Base-by-base conservation (phyloP, 257 asterid species). In the Solanum clarkiae region DNA sequence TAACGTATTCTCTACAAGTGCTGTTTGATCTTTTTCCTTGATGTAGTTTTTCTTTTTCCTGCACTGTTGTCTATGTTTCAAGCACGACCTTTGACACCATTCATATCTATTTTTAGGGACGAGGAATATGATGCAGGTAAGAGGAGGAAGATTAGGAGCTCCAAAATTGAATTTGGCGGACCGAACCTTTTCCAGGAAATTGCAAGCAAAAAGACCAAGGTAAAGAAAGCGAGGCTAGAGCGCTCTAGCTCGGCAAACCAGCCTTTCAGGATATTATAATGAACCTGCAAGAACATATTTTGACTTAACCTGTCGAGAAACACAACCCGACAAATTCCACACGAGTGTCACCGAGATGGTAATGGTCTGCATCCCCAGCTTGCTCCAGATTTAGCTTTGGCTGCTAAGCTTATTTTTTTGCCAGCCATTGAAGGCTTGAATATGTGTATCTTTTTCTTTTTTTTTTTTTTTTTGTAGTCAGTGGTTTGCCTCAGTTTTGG, bases 121-220 rank as follows among this genome's bases (percentile, higher is more conserved):
- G 99, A 97, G 91, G 98, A 93, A 84, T 97, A 97, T 45, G 99
- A 97, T 88, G 83, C 89, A n/a, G 99, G 99, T 66, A 97, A 95
- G 92, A 92, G 93, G 89, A 97, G 94, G 94, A 97, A 95, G 93
- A n/a, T 95, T 26, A 91, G 93, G 91, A 54, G 22, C 79, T 71
- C 93, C 83, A 86, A 86, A 55, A 51, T 88, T 14, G 80, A 56
- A 87, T 95, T 90, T 36, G 94, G 85, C 53, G 97, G 95, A 14
- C 93, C 95, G 54, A 97, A 97, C 88, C 89, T 90, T 65, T 97
- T 97, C 88, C 99, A 97, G 91, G 95, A 92, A 87, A 18, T 92
- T 26, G 94, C 98, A 22, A 86, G 88, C 49, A 87, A 84, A 56
- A 93, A 88, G 60, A 86, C 88, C 1, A 90, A 90, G 83, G 11